Conservation (phyloP, 768 basidiomycete species). For the Trametes gibbosa region DNA sequence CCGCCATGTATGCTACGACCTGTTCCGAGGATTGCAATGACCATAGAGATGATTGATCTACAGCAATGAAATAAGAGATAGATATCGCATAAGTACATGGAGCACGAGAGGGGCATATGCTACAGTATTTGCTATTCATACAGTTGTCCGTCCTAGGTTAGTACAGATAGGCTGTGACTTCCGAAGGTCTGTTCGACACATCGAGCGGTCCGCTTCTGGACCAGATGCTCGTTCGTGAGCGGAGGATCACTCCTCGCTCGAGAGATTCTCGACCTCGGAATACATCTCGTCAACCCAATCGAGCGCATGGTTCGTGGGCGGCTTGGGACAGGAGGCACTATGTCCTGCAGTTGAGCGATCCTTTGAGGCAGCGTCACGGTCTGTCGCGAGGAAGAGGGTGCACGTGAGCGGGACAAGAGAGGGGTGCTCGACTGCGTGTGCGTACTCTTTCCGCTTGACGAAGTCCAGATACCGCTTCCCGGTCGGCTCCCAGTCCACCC, state of each 20-base stretch:
- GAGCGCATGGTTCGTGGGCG: too few relatives aligned
- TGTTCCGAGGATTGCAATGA: background rate
- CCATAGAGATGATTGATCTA: background rate
- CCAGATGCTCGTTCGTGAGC: too few relatives aligned
- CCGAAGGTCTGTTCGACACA: too few relatives aligned
- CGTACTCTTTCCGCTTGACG: slow-evolving; percentile 53
- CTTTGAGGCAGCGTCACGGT: background rate
- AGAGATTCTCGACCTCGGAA: too few relatives aligned
- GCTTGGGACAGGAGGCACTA: background rate
- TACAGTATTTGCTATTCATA: background rate
- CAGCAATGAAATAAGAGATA: background rate
- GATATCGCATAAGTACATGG: too few relatives aligned
- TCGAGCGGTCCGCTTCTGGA: too few relatives aligned
- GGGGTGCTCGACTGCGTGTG: background rate
- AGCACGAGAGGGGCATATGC: background rate
- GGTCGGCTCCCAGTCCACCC: slow-evolving; percentile 49
- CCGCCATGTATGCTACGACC: slow-evolving; percentile 12
- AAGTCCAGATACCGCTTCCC: slow-evolving; percentile 52
- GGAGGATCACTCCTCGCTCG: too few relatives aligned
- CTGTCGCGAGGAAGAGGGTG: background rate
- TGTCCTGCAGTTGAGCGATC: background rate
- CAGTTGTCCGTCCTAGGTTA: too few relatives aligned
- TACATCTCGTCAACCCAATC: background rate
- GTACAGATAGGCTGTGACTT: too few relatives aligned
- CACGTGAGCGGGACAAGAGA: background rate